Percentiles rank a stretch among this genome's conserved stretches.
Evolutionary conservation across 441 rosid genomes (phyloP).

Genomic region (Omphalea diandra): DNA sequence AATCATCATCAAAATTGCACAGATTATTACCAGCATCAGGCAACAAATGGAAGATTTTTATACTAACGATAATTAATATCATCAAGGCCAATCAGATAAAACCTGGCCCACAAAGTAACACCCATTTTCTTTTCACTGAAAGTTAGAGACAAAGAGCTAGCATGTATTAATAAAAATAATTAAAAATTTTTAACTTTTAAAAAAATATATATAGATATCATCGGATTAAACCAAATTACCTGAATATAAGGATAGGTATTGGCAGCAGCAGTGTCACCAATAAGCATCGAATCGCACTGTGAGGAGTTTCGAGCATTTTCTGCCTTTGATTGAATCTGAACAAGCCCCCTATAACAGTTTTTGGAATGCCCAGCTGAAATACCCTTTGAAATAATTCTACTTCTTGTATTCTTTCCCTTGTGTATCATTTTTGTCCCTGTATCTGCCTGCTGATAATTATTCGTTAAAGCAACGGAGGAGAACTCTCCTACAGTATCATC

Average conservation of each 20-base stretch:
- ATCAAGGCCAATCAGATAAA: neutral
- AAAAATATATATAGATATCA: neutral
- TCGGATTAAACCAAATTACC: constrained; percentile 35
- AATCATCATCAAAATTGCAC: neutral
- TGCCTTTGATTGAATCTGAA: constrained; percentile 88
- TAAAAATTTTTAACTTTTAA: neutral
- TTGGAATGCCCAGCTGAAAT: constrained; percentile 80
- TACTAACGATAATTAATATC: neutral
- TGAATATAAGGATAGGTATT: constrained; percentile 98
- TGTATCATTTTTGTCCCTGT: constrained; percentile 98
- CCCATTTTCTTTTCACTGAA: neutral
- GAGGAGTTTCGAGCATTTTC: constrained; percentile 87
- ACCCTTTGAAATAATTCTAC: constrained; percentile 94
- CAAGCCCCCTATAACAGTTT: constrained; percentile 94
- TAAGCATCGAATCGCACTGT: constrained; percentile 93
- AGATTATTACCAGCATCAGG: neutral
- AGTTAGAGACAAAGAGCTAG: neutral
- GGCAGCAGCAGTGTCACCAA: constrained; percentile 94
- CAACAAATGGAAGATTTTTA: neutral
- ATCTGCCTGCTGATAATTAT: constrained; percentile 93
- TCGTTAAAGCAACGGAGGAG: constrained; percentile 90
- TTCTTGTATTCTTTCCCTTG: constrained; percentile 84
- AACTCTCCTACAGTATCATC: constrained; percentile 83
- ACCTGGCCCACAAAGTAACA: neutral
- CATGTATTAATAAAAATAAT: neutral